Conservation (phyloP, 192 early-diverging fungal genomes). For the Chytriomyces sp. region DNA sequence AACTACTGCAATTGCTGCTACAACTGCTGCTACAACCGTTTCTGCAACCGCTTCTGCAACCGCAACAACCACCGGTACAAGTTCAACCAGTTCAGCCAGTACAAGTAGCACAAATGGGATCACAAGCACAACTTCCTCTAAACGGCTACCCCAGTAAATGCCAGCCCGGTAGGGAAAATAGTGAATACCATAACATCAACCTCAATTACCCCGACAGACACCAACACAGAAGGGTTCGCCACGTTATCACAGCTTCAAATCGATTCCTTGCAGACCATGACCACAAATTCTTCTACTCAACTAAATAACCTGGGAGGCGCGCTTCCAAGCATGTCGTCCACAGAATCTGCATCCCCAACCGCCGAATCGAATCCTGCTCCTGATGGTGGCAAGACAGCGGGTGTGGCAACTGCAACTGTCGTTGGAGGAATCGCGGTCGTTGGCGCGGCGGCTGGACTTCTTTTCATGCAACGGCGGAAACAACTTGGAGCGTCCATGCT, state of each 20-base stretch:
- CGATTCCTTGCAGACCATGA: too few relatives aligned
- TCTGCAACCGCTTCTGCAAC: background rate
- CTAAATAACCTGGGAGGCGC: background rate
- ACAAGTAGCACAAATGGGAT: background rate
- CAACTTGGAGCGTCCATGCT: slow-evolving; percentile 5
- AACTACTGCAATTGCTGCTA: background rate
- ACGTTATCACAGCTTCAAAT: too few relatives aligned
- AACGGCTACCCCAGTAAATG: background rate
- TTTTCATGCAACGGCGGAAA: background rate
- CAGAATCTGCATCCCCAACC: too few relatives aligned
- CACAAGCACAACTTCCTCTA: background rate
- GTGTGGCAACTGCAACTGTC: background rate
- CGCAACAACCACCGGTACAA: background rate
- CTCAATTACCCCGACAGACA: background rate
- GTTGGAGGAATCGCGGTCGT: slow-evolving; percentile 8
- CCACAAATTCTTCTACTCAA: too few relatives aligned
- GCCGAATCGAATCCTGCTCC: too few relatives aligned
- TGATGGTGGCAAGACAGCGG: background rate
- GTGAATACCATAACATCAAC: background rate
- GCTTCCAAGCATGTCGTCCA: too few relatives aligned
- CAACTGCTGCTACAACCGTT: too few relatives aligned
- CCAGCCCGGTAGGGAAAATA: background rate
- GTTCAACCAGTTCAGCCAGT: background rate
- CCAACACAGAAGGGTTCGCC: too few relatives aligned
- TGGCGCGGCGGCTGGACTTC: background rate